Base-by-base conservation (phyloP, 1,284 basidiomycete genomes). In the Malassezia vespertilionis region DNA sequence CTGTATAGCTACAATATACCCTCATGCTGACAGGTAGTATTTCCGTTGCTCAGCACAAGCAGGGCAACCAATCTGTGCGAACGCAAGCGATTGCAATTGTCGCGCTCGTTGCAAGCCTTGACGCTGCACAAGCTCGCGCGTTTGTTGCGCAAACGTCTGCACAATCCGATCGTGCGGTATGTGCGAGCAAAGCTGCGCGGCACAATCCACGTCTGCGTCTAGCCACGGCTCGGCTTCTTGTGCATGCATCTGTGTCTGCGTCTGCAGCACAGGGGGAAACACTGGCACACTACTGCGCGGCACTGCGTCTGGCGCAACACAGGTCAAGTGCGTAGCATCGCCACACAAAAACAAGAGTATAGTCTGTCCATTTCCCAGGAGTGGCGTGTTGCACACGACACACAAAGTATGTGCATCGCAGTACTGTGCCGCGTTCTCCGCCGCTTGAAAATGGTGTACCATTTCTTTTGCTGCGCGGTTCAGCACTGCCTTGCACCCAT, bases 401-500 rank as follows among this genome's bases (percentile, higher is more conserved):
- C 63, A 68, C 15, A 52, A 26, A 14, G 56, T 33, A 9, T 49
- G 27, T 52, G 52, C 40, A 31, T 66, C 63, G 20, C 57, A 51
- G 28, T 54, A 59, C 18, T 47, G 51, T 11, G 56, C 63, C 17
- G 60, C 50, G 9, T 40, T 24, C 42, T 60, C 56, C 20, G 49
- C 46, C 7, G 46, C 34, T 18, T 56, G 39, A 34, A 65, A 49
- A 8, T 60, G 55, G 10, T 55, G 42, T n/a, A 47, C 31, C 5
- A 63, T 44, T n/a, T 57, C 51, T 33, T 52, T 44, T 0, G 49
- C 54, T 34, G 66, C 61, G 28, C 58, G 57, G n/a, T 53, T 40
- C 23, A 69, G 44, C 14, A 70, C 64, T 8, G 52, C 56, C 24
- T 49, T 42, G 50, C 65, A 67, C 5, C 64, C 64, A 17, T 63